A percentile compares a stretch with the other conserved stretches of the same genome.
These are phyloP conservation scores for Clavispora carvajalis DNA, from an alignment of 805 yeast species.

Conservation along the genomic window DNA sequence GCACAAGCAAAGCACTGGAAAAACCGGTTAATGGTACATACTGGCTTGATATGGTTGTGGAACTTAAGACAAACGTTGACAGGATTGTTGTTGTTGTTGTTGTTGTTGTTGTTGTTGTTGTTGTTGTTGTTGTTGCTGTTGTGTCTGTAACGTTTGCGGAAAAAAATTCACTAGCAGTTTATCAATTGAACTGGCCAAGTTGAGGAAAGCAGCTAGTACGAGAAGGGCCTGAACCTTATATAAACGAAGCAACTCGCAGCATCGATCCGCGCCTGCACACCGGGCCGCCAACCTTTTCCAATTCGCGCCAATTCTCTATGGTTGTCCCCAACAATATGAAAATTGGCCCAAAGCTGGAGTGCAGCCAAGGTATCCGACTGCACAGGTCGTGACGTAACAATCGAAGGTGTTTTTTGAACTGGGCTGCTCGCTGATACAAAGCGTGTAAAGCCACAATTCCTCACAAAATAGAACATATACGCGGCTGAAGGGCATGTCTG, in stretches of 20 bases:
- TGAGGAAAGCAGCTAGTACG: neutral
- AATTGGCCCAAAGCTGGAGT: conserved; percentile 16
- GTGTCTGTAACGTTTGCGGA: neutral
- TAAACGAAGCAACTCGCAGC: conserved; percentile 1
- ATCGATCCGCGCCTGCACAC: neutral
- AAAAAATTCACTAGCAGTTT: neutral
- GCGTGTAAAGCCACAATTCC: neutral
- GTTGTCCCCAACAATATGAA: conserved; percentile 15
- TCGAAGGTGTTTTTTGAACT: neutral
- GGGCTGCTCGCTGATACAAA: neutral
- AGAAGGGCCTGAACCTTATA: neutral
- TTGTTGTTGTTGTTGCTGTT: conserved; percentile 1
- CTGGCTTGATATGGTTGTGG: conserved; percentile 1
- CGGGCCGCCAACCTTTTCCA: neutral
- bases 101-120: neutral
- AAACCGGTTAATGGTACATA: neutral
- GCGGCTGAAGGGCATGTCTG: no score
- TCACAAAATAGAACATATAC: neutral
- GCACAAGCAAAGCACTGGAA: neutral
- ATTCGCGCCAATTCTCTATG: neutral
- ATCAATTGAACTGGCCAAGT: neutral
- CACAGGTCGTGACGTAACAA: conserved; percentile 14
- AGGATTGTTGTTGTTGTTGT: conserved; percentile 1
- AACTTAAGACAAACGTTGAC: neutral
- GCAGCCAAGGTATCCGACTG: conserved; percentile 10